Evolutionary conservation across 768 basidiomycete genomes (phyloP).

Genomic region (Gyrodon lividus): DNA sequence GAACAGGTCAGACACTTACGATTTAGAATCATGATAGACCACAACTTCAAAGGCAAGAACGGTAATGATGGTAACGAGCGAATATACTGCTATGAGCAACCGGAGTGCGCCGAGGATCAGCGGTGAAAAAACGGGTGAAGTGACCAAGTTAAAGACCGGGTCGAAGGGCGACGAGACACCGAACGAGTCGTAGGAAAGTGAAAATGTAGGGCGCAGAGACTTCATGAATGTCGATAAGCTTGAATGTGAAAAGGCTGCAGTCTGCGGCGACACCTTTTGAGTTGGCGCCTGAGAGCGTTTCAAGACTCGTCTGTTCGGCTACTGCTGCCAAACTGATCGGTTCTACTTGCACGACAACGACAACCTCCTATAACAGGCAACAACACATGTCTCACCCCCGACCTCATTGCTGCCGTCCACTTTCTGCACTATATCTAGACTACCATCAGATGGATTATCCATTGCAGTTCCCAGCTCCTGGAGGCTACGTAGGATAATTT

Average conservation of each 20-base stretch:
- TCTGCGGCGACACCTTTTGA: not conserved
- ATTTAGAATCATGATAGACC: slow-evolving; percentile 23
- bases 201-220: not conserved
- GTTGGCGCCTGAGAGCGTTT: slow-evolving; percentile 4
- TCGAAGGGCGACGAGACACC: slow-evolving; percentile 45
- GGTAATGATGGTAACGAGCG: slow-evolving; percentile 40
- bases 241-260: not conserved
- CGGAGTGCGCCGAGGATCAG: slow-evolving; percentile 44
- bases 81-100: slow-evolving; percentile 49
- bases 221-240: slow-evolving; percentile 6
- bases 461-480: not conserved
- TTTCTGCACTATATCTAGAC: too few species aligned
- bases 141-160: slow-evolving; percentile 36
- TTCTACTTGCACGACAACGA: too few species aligned
- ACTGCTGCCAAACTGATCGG: not conserved
- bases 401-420: too few species aligned
- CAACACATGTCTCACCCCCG: too few species aligned
- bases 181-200: slow-evolving; percentile 21
- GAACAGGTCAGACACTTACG: slow-evolving; percentile 33
- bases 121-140: slow-evolving; percentile 45
- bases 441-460: too few species aligned
- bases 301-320: slow-evolving; percentile 6
- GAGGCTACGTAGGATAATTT: not conserved
- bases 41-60: slow-evolving; percentile 31
- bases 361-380: not conserved